Base-by-base conservation (phyloP, 75 land plant species). In the Selaginella moellendorffii region DNA sequence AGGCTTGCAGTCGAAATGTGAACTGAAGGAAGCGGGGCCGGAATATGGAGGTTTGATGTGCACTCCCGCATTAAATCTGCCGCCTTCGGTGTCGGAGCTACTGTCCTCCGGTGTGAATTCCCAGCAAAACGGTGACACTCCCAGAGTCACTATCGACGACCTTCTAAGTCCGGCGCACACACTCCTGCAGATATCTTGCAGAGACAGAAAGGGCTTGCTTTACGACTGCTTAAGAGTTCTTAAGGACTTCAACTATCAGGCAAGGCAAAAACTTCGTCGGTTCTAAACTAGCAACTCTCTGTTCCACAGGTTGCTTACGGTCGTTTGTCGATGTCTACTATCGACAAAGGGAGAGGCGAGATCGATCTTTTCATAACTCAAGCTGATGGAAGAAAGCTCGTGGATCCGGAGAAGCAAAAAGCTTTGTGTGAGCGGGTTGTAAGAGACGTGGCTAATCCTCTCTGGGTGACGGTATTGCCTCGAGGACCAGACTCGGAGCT, bases 401-500 rank as follows among this genome's bases (percentile, higher is more conserved):
- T 78, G 0, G 90, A 93, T 54, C 69, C 80, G 26, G 64, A 69
- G 26, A 83, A 91, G 73, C 83, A 78, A 63, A 70, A 71, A 52
- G 64, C 72, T 0, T 52, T 91, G 24, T 74, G 79, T 66, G 65
- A 69, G 17, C 78, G 93, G 24, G 30, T 91, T 54, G 54, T 52
- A 51, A 69, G 71, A 67, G 95, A 91, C 31, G 36, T 87, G 1
- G 53, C 28, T 24, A 61, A 73, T 51, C 95, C 97, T 30, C 67
- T 91, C 10, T 64, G 82, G 26, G 82, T 85, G 8, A 61, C 63
- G 27, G 63, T 91, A 2, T 74, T 70, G 54, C 81, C 67, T 54
- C 70, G 95, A 30, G 93, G 97, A 0, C 95, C 88, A 54, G 97
- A 91, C 23, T 73, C 78, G 8, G 93, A 91, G 70, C 72, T 91